Conservation (phyloP, 495 filamentous ascomycete species). For the Cercophora scortea region DNA sequence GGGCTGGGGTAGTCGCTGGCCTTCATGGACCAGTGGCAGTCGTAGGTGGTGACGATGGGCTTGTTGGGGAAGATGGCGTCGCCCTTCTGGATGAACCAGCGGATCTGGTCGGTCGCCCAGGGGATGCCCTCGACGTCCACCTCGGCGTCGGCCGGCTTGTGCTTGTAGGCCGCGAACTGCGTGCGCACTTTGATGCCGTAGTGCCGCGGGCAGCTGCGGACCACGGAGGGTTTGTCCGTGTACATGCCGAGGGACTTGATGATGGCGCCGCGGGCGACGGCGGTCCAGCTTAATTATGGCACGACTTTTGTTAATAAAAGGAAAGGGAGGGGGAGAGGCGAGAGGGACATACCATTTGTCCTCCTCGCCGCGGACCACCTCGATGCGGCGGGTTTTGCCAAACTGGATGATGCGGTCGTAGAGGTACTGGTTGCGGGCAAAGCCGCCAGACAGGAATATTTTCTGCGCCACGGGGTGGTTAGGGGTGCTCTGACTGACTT, state of each 20-base stretch:
- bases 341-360: conserved; percentile 4
- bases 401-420: conserved; percentile 10
- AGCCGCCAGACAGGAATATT: conserved; percentile 21
- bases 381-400: conserved; percentile 6
- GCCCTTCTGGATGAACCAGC: conserved; percentile 19
- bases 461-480: conserved; percentile 1
- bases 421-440: conserved; percentile 16
- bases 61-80: conserved; percentile 19
- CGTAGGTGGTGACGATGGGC: conserved; percentile 6
- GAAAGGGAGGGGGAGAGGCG: neutral
- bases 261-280: conserved; percentile 23
- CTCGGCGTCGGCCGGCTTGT: conserved; percentile 5
- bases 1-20: conserved; percentile 6
- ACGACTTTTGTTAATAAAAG: neutral
- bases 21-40: conserved; percentile 16
- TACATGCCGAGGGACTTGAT: conserved; percentile 22
- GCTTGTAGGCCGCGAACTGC: conserved; percentile 8
- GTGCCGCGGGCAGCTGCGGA: conserved; percentile 17
- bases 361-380: conserved; percentile 13
- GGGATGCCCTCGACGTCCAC: conserved; percentile 10
- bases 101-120: conserved; percentile 19
- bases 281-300: conserved; percentile 19
- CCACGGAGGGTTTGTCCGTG: conserved; percentile 8
- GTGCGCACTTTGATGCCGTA: conserved; percentile 20
- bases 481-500: too few species aligned